These are phyloP conservation scores for Quercus robur DNA, from an alignment of 306 rosid genomes.

Conservation along the genomic window DNA sequence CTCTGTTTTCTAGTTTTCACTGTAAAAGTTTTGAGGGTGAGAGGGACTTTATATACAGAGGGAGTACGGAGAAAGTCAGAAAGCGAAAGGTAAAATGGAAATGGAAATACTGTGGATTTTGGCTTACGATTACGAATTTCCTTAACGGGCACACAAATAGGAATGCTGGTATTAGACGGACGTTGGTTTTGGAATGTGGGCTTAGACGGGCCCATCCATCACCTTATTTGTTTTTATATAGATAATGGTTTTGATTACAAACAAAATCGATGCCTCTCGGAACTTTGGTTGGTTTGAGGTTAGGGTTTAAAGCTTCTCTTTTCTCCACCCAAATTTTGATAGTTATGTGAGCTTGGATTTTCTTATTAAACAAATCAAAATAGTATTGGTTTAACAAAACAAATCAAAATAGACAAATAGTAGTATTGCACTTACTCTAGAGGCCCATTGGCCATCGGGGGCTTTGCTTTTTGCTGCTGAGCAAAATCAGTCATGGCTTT, in stretches of 20 bases:
- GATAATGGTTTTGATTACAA: neutral
- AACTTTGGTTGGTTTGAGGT: slow-evolving; percentile 21
- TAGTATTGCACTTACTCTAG: too few relatives aligned
- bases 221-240: too few relatives aligned
- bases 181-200: slow-evolving; percentile 26
- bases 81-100: neutral
- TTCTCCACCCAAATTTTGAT: slow-evolving; percentile 18
- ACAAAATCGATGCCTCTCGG: slow-evolving; percentile 38
- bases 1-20: slow-evolving; percentile 3
- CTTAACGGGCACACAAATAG: slow-evolving; percentile 31
- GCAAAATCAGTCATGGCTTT: too few relatives aligned
- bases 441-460: too few relatives aligned
- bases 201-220: neutral
- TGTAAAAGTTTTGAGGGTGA: slow-evolving; percentile 17
- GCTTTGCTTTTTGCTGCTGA: too few relatives aligned
- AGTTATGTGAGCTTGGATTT: neutral
- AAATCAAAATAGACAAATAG: too few relatives aligned
- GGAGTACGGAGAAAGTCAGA: neutral
- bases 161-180: slow-evolving; percentile 22
- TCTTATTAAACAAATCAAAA: neutral
- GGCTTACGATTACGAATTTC: slow-evolving; percentile 17
- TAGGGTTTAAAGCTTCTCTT: slow-evolving; percentile 18
- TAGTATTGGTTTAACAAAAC: neutral
- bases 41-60: slow-evolving; percentile 20
- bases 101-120: slow-evolving; percentile 17